These are phyloP conservation scores for Eugenia klotzschiana DNA, from an alignment of 441 rosid species.

Conservation along the genomic window DNA sequence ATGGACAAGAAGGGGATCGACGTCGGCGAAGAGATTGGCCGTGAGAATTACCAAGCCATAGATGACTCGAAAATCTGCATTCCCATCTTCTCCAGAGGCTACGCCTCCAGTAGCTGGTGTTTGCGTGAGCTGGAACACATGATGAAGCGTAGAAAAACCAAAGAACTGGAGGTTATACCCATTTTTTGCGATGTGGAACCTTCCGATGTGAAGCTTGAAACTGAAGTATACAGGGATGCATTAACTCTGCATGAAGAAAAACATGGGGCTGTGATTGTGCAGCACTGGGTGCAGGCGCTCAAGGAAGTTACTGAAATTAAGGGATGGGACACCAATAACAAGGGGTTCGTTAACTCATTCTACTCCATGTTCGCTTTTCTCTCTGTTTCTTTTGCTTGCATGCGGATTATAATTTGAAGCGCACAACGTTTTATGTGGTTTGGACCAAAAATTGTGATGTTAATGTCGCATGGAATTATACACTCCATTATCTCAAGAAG, in stretches of 20 bases:
- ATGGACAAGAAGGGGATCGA: neutral
- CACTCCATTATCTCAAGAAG: neutral
- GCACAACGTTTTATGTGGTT: too few relatives aligned
- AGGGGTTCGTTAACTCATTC: neutral
- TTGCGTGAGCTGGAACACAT: neutral
- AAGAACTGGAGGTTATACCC: neutral
- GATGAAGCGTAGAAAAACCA: neutral
- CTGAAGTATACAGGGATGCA: neutral
- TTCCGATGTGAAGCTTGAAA: neutral
- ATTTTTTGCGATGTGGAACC: too few relatives aligned
- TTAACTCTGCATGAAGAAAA: neutral
- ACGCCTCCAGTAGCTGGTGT: neutral
- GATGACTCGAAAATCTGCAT: neutral
- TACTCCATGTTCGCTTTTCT: neutral
- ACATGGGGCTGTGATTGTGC: neutral
- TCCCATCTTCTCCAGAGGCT: neutral
- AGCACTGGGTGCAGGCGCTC: neutral
- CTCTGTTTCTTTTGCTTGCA: neutral
- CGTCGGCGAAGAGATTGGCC: neutral
- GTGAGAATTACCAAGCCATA: neutral
- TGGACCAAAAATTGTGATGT: too few relatives aligned
- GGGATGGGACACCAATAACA: neutral
- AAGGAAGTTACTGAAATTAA: neutral
- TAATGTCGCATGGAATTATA: too few relatives aligned
- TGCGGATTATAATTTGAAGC: neutral